Evolutionary conservation across 192 early-diverging fungal species (phyloP), one percentile per base, ranked within the genome.

Genomic region (Anaeromyces robustus): DNA sequence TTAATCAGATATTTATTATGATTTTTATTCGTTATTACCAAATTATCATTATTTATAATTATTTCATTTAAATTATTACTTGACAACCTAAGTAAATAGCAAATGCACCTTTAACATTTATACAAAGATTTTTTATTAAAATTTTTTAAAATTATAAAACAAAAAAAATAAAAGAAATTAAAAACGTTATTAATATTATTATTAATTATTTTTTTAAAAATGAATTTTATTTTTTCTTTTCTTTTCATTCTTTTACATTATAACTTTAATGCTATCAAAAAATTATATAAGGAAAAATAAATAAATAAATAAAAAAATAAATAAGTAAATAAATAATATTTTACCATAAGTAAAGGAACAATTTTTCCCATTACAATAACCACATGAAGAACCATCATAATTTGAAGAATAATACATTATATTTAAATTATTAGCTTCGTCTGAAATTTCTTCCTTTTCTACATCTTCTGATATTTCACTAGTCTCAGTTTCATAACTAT

Each of bases 41-140:
- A 94, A 90, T 81, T 92, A 92, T 79, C 90, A 86, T 86, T 91
- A n/a, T n/a, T n/a, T n/a, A n/a, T n/a, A n/a, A n/a, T n/a, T n/a
- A n/a, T n/a, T 81, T 22, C 30, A 68, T 19, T 28, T 28, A n/a
- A 37, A 81, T 31, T 28, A 17, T 43, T 32, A 81, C 30, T 30
- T 26, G 28, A 7, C 43, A 41, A 81, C 34, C n/a, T 37, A 30
- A 37, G 82, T 29, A 26, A 7, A 84, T 79, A 52, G 85, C 88
- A 86, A 32, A 79, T 34, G 82, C 85, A 87, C 77, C 82, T 93
- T 87, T 13, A 89, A n/a, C n/a, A n/a, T n/a, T n/a, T n/a, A n/a
- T n/a, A n/a, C n/a, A n/a, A n/a, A n/a, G n/a, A n/a, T n/a, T n/a
- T n/a, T n/a, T n/a, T n/a, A n/a, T n/a, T n/a, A n/a, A n/a, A n/a